Base-by-base conservation (phyloP, 495 filamentous ascomycete genomes). In the Neurospora sp. region DNA sequence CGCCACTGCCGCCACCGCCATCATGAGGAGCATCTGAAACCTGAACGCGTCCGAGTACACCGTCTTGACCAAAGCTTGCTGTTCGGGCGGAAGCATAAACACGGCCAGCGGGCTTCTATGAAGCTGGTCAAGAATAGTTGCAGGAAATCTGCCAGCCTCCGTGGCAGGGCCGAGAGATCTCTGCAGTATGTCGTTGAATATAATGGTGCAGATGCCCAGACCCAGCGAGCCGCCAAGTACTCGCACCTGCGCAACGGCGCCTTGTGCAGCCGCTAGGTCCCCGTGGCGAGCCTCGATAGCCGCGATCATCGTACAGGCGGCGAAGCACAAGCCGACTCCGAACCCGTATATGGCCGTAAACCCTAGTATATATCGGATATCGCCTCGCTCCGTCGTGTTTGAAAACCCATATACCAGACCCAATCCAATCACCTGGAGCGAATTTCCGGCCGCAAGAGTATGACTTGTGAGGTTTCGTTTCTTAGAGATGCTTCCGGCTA, bases 211-310 rank as follows among this genome's bases (percentile, higher is more conserved):
- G 62, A 82, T 70, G 5, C 83, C 81, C 15, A 90, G 81, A 4
- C 88, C 88, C 13, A 90, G 80, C 28, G 84, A 83, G 31, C 89
- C 89, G 15, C 89, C 89, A 34, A 90, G 82, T 9, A 90, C 85
- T 2, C 89, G 84, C 39, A 85, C 77, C 77, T 90, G 88, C 17
- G 86, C 86, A 1, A 90, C 77, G 7, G 84, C 83, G 0, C 88
- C 88, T 73, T 88, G 86, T 1, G 86, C 87, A 39, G 87, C 84
- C 0, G 88, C 88, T 73, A 82, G 75, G 70, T 90, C 87, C 31
- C 76, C 76, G 70, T 80, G 75, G 17, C 79, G 78, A 6, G 85
- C 82, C 43, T 87, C 83, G 37, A 89, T 81, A 43, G 84, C 83
- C 3, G 84, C 82, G 37, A 88, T 81, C 36, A 90, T 83, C 42